These are phyloP conservation scores for Ceratocystis cubensis DNA, from an alignment of 2,329 filamentous ascomycete species.

Conservation along the genomic window DNA sequence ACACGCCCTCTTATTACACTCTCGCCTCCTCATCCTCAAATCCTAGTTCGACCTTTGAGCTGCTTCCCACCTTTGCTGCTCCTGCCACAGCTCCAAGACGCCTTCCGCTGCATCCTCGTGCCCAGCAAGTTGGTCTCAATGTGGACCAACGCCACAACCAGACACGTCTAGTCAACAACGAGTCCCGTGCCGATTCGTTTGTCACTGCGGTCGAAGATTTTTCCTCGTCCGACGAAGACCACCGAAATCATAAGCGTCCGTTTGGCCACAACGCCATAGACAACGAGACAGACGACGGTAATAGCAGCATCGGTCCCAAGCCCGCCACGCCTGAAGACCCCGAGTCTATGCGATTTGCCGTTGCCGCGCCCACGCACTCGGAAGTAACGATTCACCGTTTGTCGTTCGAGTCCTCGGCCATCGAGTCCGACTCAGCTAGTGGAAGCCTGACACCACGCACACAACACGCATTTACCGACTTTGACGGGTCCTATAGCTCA, in stretches of 20 bases:
- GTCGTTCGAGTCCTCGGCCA: not conserved
- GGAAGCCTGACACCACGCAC: conserved; percentile 17
- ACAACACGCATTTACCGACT: conserved; percentile 10
- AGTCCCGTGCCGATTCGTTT: conserved; percentile 20
- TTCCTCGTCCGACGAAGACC: conserved; percentile 20
- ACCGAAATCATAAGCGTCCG: not conserved
- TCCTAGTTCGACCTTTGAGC: not conserved
- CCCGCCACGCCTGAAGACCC: conserved; percentile 9
- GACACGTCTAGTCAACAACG: conserved; percentile 15
- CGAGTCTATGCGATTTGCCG: conserved; percentile 15
- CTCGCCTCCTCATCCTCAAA: not conserved
- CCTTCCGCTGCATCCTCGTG: conserved; percentile 15
- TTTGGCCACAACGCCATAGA: conserved; percentile 1
- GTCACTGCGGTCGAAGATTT: conserved; percentile 21
- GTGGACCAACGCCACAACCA: conserved; percentile 14
- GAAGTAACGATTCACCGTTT: conserved; percentile 12
- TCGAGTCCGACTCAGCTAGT: conserved; percentile 12
- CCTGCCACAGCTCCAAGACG: not conserved
- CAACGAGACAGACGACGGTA: not conserved
- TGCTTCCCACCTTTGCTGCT: not conserved
- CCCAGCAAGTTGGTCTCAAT: conserved; percentile 10
- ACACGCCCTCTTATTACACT: not conserved
- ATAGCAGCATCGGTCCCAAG: not conserved
- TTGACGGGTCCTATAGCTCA: conserved; percentile 13
- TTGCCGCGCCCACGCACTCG: not conserved